Conservation (phyloP, 257 asterid species). For the Lavandula angustifolia region DNA sequence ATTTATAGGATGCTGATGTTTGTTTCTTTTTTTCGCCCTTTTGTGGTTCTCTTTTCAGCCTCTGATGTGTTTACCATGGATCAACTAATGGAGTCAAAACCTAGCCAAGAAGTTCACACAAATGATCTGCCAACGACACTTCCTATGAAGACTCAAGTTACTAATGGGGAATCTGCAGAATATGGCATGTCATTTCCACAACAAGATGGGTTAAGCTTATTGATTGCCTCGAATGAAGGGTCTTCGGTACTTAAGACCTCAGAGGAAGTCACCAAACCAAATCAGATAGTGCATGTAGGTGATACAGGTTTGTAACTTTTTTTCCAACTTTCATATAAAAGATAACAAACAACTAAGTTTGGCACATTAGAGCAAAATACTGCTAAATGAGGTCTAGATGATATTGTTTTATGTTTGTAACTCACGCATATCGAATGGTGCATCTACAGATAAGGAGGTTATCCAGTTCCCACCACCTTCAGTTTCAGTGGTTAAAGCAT, state of each 20-base stretch:
- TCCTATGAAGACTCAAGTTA: conserved; percentile 35
- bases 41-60: not conserved
- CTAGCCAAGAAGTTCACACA: conserved; percentile 29
- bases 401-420: conserved; percentile 4
- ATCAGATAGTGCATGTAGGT: conserved; percentile 32
- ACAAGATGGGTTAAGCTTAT: conserved; percentile 49
- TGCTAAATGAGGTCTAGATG: not conserved
- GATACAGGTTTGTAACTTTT: conserved; percentile 42
- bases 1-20: not conserved
- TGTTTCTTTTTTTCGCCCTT: not conserved
- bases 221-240: conserved; percentile 42
- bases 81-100: conserved; percentile 33
- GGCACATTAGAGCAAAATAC: not conserved
- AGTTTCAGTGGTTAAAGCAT: conserved; percentile 31
- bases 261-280: conserved; percentile 33
- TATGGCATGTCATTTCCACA: conserved; percentile 33
- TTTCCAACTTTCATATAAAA: conserved; percentile 18
- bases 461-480: conserved; percentile 32
- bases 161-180: conserved; percentile 35
- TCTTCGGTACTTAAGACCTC: conserved; percentile 33
- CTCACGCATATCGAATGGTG: conserved; percentile 26
- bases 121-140: conserved; percentile 28
- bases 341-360: not conserved
- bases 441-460: conserved; percentile 45
- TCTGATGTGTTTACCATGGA: conserved; percentile 31